Evolutionary conservation across 139 green algal genomes (phyloP), one percentile per base, ranked within the genome.

Genomic region (Edaphochlamys debaryana): DNA sequence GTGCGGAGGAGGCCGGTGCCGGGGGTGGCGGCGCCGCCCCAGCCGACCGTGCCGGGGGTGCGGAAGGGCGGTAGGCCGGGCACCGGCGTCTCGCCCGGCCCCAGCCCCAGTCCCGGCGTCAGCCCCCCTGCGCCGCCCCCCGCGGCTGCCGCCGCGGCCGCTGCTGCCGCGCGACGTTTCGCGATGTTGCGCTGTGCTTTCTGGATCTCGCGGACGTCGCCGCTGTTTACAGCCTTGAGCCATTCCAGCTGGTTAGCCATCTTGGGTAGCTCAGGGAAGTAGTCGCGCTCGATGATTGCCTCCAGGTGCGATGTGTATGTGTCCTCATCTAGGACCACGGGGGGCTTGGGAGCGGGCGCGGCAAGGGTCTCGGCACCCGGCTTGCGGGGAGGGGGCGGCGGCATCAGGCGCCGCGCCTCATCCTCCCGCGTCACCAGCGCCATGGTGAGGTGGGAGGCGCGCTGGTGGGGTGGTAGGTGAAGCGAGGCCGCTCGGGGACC

Each of bases 221-320:
- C 89, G 52, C 87, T 95, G 42, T 94, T 90, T 2, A 97, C 82
- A 29, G 96, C 96, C 66, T 97, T 80, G 32, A 97, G 84, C 95
- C 94, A 97, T 38, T 96, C 94, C 42, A 99, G 87, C 87, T 96
- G 92, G 85, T 93, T 94, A 82, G 95, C 83, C 79, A 99, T 89
- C 72, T 94, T 93, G 19, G 92, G 89, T 4, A 98, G 62, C 74
- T 98, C 94, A 8, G 96, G 96, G 68, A 99, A 99, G 87, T 94
- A 99, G 89, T 99, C 96, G 0, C 96, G 83, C 87, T 98, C 92
- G 6, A 99, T 96, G 40, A 99, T 98, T 27, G 90, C 82, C 48
- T 97, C 96, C 8, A 99, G 78, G 20, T 77, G 84, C 34, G 87
- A 79, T 2, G 89, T 85, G 85, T 91, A 98, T 4, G 94, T 92